These are phyloP conservation scores for Pythium sukuiense DNA, from an alignment of 352 stramenopile species.

Conservation along the genomic window DNA sequence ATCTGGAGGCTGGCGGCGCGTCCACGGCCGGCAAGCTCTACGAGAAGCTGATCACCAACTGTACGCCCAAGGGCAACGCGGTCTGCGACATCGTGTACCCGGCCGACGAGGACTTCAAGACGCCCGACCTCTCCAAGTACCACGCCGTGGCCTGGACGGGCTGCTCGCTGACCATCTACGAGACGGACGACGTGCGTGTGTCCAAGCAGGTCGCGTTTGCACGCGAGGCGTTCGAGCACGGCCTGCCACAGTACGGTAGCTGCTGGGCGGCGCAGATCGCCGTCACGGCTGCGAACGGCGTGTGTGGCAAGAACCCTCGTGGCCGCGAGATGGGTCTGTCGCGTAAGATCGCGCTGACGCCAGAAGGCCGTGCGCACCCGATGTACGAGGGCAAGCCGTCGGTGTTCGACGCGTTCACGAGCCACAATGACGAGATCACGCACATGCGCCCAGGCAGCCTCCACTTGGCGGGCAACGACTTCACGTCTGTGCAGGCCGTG, in stretches of 20 bases:
- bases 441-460: constrained; percentile 67
- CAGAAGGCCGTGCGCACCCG: constrained; percentile 69
- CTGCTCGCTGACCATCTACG: constrained; percentile 73
- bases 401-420: constrained; percentile 82
- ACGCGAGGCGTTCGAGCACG: constrained; percentile 62
- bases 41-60: constrained; percentile 58
- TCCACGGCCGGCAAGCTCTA: constrained; percentile 75
- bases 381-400: constrained; percentile 83
- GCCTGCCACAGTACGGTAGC: constrained; percentile 75
- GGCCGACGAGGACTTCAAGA: constrained; percentile 62
- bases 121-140: constrained; percentile 65
- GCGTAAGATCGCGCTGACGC: constrained; percentile 75
- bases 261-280: constrained; percentile 85
- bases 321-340: constrained; percentile 77
- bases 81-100: constrained; percentile 67
- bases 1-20: constrained; percentile 64
- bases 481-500: constrained; percentile 72
- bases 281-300: constrained; percentile 57
- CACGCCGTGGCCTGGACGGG: constrained; percentile 78
- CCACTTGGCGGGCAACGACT: constrained; percentile 58
- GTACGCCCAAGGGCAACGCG: constrained; percentile 47
- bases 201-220: constrained; percentile 75
- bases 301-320: constrained; percentile 62
- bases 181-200: constrained; percentile 55
- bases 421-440: constrained; percentile 83